These are phyloP conservation scores for Scortechinia acanthostroma DNA, from an alignment of 2,329 filamentous ascomycete species.

Conservation along the genomic window DNA sequence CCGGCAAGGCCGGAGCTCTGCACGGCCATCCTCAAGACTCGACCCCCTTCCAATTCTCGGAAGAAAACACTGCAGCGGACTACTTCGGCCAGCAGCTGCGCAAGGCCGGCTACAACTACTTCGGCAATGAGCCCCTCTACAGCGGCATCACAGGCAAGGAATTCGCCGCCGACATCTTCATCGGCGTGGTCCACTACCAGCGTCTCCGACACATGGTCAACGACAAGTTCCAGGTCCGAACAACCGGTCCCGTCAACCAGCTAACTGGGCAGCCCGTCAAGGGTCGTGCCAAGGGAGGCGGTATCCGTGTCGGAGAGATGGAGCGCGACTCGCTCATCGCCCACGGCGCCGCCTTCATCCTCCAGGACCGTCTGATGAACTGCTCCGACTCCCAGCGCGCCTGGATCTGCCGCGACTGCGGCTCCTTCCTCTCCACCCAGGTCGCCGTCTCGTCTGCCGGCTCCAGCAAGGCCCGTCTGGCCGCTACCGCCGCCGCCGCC, in stretches of 20 bases:
- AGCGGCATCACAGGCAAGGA: conserved; percentile 93
- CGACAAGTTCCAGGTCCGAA: conserved; percentile 97
- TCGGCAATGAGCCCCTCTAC: conserved; percentile 98
- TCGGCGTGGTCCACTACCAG: conserved; percentile 97
- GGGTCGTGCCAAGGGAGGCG: conserved; percentile 88
- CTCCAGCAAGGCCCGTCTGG: conserved; percentile 62
- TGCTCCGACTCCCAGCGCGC: conserved; percentile 88
- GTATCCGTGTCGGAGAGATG: conserved; percentile 99
- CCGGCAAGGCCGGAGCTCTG: conserved; percentile 86
- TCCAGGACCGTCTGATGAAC: conserved; percentile 93
- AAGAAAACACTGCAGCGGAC: conserved; percentile 83
- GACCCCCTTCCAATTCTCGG: conserved; percentile 90
- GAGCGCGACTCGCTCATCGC: conserved; percentile 91
- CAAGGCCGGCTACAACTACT: conserved; percentile 94
- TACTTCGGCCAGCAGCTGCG: conserved; percentile 94
- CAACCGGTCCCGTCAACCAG: conserved; percentile 83
- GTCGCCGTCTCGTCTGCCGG: conserved; percentile 64
- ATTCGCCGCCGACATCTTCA: conserved; percentile 88
- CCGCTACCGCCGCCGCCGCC: conserved; percentile 23
- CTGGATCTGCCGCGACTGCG: conserved; percentile 84
- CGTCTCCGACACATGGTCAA: conserved; percentile 98
- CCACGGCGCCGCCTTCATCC: conserved; percentile 87
- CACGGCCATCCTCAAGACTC: conserved; percentile 94
- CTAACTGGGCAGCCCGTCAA: conserved; percentile 95
- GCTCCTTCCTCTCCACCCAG: conserved; percentile 83